Evolutionary conservation across 1,284 basidiomycete species (phyloP).

Genomic region (Marasmius fiardii): DNA sequence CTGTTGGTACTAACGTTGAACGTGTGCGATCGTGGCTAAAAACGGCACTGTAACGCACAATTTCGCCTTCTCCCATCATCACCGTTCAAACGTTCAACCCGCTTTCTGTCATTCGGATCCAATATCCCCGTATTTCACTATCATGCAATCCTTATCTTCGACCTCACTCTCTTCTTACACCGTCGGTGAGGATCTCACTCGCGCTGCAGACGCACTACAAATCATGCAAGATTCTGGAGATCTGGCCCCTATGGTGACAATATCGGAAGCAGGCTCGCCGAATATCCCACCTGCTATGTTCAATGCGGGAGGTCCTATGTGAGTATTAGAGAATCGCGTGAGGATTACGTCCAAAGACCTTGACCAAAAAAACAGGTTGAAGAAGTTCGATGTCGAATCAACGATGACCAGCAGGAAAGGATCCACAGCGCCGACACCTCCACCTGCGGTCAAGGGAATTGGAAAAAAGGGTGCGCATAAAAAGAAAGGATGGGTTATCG

Average conservation of each 20-base stretch:
- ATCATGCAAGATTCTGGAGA: conserved; percentile 36
- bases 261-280: conserved; percentile 22
- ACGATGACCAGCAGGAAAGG: conserved; percentile 60
- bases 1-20: too few species aligned
- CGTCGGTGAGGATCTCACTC: conserved; percentile 36
- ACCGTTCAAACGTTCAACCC: neutral
- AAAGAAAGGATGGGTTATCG: conserved; percentile 4
- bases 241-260: conserved; percentile 19
- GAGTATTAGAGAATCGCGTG: conserved; percentile 13
- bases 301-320: conserved; percentile 46
- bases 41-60: too few species aligned
- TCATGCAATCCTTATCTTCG: conserved; percentile 22
- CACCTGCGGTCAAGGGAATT: conserved; percentile 76
- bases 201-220: conserved; percentile 39
- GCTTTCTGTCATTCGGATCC: too few species aligned
- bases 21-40: too few species aligned
- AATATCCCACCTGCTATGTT: conserved; percentile 42
- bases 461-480: conserved; percentile 65
- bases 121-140: too few species aligned
- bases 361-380: conserved; percentile 51
- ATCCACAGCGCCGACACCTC: conserved; percentile 71
- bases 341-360: neutral
- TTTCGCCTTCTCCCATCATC: too few species aligned
- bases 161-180: conserved; percentile 24
- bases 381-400: conserved; percentile 70